Evolutionary conservation across 495 filamentous ascomycete species (phyloP), one percentile per base, ranked within the genome.

Genomic region (Penicillium argentinense): DNA sequence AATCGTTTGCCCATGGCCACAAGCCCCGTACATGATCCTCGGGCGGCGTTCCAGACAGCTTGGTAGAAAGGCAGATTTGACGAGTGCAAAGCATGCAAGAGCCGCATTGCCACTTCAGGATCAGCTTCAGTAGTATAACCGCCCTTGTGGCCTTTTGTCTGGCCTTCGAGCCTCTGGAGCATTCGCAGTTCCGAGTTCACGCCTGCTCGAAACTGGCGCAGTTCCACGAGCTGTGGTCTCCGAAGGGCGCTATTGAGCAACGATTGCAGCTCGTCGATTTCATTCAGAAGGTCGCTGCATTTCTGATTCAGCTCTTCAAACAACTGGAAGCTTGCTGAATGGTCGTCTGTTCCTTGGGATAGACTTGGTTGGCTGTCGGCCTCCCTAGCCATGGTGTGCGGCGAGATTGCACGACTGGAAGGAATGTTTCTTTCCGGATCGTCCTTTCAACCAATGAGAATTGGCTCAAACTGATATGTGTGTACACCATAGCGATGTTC

Each of bases 51-150:
- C 80, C 80, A 84, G 2, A 84, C 72, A 24, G 77, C 66, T 37
- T 70, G 62, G 47, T 79, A 80, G 46, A 81, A 83, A 0, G 76
- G 72, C 23, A 84, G 33, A 66, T 84, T 84, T 5, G 77, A 78
- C 18, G 79, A 82, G 22, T 75, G 67, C 46, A 83, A 52, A 13
- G 72, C 69, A 55, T 82, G 78, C 27, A 63, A 8, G 13, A 69
- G 26, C 18, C 63, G 53, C 51, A 44, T 48, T 19, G 64, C 63
- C 0, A 45, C 18, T 11, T 65, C 60, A 2, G 56, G 27, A 16
- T 55, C 46, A 14, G 9, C 32, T 42, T 62, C 33, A 46, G 40
- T 30, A 17, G 38, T 43, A 11, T 52, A 40, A 19, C 37, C 37
- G 4, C 2, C 21, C n/a, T 38, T 30, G 24, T 32, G 49, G 19